Base-by-base conservation (phyloP, 2,329 filamentous ascomycete genomes). In the Sporothrix mexicana region DNA sequence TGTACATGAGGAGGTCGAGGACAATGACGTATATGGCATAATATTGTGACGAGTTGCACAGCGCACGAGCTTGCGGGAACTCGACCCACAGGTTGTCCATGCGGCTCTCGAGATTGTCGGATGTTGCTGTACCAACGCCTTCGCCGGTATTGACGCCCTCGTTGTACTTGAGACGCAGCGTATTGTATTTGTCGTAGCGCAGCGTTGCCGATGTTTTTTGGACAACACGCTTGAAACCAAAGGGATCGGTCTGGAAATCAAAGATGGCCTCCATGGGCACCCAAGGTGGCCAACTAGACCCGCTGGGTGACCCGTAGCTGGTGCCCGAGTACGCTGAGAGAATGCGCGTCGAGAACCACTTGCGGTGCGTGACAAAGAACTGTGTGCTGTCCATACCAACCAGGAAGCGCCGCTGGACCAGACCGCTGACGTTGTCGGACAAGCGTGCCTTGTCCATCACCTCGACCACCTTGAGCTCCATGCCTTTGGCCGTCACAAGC, bases 1-100 rank as follows among this genome's bases (percentile, higher is more conserved):
- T 98, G 83, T 98, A 99, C 81, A 99, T 91, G 69, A 99, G 86
- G 57, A 99, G 87, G 82, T 99, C 96, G 75, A 98, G 86, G 3
- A 98, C 95, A 77, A 99, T 99, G 81, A 99, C 94, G 79, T 99
- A 99, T 86, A 99, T 91, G 4, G 96, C 93, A 80, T 97, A 99
- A 83, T 99, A 99, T 82, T 99, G 95, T 53, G 92, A 90, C 6
- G 97, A 99, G 82, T 99, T 97, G 84, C 97, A 99, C 62, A 98
- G 90, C n/a, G 94, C 95, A 72, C 94, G 89, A 59, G 97, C 91
- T 76, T 97, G 93, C 13, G 96, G 96, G 78, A 99, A 99, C 78
- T 98, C 95, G 47, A 99, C 93, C 90, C 93, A 97, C 15, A 99
- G 88, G 79, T 97, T 95, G 81, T 99, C 96, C 84, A 98, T 95